Percentiles rank a stretch among this genome's conserved stretches.
phyloP scores from a whole-genome alignment of 163 green algal species.

The Trebouxia gelatinosa region DNA sequence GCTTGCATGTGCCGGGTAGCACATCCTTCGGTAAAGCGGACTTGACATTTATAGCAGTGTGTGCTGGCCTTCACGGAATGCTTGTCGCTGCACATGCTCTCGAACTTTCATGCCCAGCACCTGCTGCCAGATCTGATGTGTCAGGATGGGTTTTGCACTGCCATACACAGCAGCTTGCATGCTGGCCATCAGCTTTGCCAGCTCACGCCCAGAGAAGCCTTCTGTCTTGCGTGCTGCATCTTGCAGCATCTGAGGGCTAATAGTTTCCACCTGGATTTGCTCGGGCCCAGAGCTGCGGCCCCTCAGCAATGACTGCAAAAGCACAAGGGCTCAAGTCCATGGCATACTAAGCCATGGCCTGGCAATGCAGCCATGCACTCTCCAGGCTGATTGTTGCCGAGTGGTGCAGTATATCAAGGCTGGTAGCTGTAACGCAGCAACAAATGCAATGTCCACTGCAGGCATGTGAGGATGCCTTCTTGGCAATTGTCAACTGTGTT shows the following conservation, averaged over 20 bases:
- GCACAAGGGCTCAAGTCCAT: no score
- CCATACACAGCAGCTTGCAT: slow-evolving; percentile 89
- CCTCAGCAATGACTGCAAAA: slow-evolving; percentile 46
- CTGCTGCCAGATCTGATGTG: slow-evolving; percentile 61
- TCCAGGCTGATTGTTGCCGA: no score
- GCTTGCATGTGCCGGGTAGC: no score
- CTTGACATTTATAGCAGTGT: no score
- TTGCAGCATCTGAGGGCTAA: slow-evolving; percentile 63
- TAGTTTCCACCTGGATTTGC: slow-evolving; percentile 45
- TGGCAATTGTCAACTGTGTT: no score
- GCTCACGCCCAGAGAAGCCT: slow-evolving; percentile 94
- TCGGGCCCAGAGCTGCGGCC: slow-evolving; percentile 49
- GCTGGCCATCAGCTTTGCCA: slow-evolving; percentile 95
- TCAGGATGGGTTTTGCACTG: slow-evolving; percentile 66
- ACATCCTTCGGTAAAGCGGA: no score
- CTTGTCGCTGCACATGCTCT: slow-evolving; percentile 73
- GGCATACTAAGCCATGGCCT: no score
- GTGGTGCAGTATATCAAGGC: no score
- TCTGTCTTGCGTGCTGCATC: slow-evolving; percentile 78
- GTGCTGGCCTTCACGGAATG: slow-evolving; percentile 58
- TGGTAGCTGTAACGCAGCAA: no score
- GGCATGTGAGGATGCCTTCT: no score
- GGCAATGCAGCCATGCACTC: no score
- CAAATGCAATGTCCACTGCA: no score
- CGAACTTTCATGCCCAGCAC: slow-evolving; percentile 53